These are phyloP conservation scores for Hypoxylon intermedium DNA, from an alignment of 495 filamentous ascomycete species.

Conservation along the genomic window DNA sequence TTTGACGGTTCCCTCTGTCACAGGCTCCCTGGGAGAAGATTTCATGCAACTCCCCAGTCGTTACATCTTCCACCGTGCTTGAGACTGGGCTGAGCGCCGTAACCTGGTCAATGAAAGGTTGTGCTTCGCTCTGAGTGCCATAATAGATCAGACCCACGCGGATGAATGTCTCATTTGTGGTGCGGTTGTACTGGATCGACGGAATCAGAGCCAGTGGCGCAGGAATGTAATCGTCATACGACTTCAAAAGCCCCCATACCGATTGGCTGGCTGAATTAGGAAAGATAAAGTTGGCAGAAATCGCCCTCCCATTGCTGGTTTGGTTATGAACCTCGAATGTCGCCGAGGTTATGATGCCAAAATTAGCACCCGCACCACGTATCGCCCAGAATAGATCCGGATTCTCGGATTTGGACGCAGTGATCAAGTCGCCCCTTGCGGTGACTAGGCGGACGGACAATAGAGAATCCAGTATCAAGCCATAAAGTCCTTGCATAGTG, in stretches of 20 bases:
- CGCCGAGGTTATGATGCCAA: constrained; percentile 51
- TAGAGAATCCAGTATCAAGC: constrained; percentile 47
- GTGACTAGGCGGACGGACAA: constrained; percentile 42
- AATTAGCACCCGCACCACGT: constrained; percentile 54
- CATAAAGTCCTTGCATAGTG: constrained; percentile 44
- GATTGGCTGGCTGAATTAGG: neutral
- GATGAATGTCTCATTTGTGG: neutral
- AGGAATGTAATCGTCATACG: constrained; percentile 3
- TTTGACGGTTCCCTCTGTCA: neutral
- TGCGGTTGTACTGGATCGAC: neutral
- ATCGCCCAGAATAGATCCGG: constrained; percentile 53
- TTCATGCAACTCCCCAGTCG: neutral
- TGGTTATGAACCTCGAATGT: neutral
- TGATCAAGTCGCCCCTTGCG: constrained; percentile 42
- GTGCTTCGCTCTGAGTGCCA: neutral
- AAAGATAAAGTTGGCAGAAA: neutral
- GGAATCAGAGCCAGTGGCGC: neutral
- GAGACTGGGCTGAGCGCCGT: neutral
- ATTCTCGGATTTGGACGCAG: constrained; percentile 44
- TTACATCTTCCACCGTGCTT: neutral
- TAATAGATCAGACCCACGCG: neutral
- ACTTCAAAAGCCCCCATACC: neutral
- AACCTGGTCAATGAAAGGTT: constrained; percentile 1
- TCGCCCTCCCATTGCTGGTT: constrained; percentile 33
- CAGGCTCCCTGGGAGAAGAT: neutral